Evolutionary conservation across 2,329 filamentous ascomycete genomes (phyloP).

Genomic region (Ophiostoma himal-ulmi): DNA sequence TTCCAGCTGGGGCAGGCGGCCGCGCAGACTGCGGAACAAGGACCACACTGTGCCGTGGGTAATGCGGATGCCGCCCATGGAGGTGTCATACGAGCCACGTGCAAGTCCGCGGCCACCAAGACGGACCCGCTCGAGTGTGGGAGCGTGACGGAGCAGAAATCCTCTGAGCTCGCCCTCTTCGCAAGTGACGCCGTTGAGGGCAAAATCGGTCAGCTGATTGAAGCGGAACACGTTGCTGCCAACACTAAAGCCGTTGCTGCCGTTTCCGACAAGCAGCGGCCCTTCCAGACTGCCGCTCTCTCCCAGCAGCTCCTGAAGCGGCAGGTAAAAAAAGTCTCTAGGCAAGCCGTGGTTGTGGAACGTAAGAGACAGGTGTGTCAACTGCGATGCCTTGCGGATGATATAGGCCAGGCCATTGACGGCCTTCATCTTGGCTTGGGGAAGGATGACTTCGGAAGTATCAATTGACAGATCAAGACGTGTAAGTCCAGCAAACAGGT

Average conservation of each 20-base stretch:
- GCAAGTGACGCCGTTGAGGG: constrained; percentile 40
- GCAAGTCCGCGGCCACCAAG: constrained; percentile 42
- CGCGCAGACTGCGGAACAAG: constrained; percentile 39
- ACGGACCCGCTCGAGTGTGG: constrained; percentile 38
- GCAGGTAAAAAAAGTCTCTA: constrained; percentile 39
- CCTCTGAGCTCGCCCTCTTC: constrained; percentile 40
- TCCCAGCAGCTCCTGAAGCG: constrained; percentile 35
- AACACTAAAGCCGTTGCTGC: background rate
- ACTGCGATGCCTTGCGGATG: constrained; percentile 36
- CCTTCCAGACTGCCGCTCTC: constrained; percentile 19
- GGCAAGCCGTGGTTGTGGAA: constrained; percentile 25
- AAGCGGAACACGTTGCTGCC: constrained; percentile 34
- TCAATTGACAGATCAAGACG: constrained; percentile 39
- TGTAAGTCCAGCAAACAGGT: constrained; percentile 38
- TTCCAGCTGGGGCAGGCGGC: constrained; percentile 35
- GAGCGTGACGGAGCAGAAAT: constrained; percentile 39
- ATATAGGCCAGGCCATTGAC: constrained; percentile 41
- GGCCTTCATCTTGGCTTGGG: constrained; percentile 36
- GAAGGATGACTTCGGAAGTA: constrained; percentile 36
- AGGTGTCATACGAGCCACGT: constrained; percentile 27
- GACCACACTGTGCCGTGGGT: constrained; percentile 41
- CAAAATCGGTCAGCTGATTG: constrained; percentile 37
- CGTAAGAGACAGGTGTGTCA: constrained; percentile 38
- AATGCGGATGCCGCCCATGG: constrained; percentile 39
- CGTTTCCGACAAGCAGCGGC: constrained; percentile 6